Evolutionary conservation across 768 basidiomycete genomes (phyloP).

Genomic region (Lactarius hengduanensis): DNA sequence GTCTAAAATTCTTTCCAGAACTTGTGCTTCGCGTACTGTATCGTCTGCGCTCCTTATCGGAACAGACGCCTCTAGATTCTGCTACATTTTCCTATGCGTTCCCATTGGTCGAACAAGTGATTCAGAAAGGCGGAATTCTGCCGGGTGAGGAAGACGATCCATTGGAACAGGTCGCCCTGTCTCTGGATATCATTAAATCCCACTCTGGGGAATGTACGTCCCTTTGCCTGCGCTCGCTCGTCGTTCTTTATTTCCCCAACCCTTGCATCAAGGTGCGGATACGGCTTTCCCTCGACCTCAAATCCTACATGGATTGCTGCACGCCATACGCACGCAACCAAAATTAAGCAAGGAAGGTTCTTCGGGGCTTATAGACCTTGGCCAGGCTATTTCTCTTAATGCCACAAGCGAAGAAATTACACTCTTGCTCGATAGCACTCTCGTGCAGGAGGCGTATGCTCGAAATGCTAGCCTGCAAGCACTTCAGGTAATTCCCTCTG

Average conservation of each 20-base stretch:
- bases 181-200: constrained; percentile 65
- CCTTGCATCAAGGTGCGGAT: constrained; percentile 55
- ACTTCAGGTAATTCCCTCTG: constrained; percentile 58
- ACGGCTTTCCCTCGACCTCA: constrained; percentile 69
- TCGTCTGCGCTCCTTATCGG: constrained; percentile 74
- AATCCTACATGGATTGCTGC: constrained; percentile 66
- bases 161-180: constrained; percentile 77
- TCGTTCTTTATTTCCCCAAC: constrained; percentile 11
- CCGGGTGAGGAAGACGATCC: constrained; percentile 69
- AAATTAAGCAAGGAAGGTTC: constrained; percentile 82
- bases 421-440: constrained; percentile 67
- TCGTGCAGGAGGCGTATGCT: constrained; percentile 85
- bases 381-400: constrained; percentile 69
- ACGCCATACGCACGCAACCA: constrained; percentile 73
- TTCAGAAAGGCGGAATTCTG: constrained; percentile 65
- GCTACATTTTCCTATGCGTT: constrained; percentile 82
- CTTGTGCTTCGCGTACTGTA: constrained; percentile 84
- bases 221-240: background rate
- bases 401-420: constrained; percentile 61
- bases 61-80: constrained; percentile 78
- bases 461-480: constrained; percentile 89
- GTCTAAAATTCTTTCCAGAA: constrained; percentile 41
- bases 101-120: constrained; percentile 69
- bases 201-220: constrained; percentile 71
- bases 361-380: constrained; percentile 74